Evolutionary conservation across 179 eudicot genomes (phyloP).

Genomic region (Beta corolliflora): DNA sequence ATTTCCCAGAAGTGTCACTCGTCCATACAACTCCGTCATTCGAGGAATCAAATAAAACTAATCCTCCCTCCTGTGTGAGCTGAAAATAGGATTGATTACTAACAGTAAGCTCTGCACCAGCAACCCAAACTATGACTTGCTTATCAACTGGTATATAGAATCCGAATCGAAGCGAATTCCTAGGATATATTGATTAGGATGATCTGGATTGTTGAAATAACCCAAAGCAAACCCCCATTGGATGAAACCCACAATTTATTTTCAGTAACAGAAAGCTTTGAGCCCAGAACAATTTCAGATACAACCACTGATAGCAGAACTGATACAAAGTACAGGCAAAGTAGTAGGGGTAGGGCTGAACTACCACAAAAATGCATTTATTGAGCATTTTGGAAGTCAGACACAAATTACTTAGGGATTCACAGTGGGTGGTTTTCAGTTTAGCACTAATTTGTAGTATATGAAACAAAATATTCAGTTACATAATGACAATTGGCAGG

Average conservation of each 20-base stretch:
- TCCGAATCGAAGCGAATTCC: conserved; percentile 55
- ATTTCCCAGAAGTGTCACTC: conserved; percentile 41
- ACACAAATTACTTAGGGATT: background rate
- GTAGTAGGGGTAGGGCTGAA: conserved; percentile 13
- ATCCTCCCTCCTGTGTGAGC: conserved; percentile 43
- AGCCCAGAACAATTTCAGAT: conserved; percentile 56
- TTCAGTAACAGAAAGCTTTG: conserved; percentile 46
- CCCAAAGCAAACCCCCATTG: conserved; percentile 64
- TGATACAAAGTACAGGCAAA: conserved; percentile 35
- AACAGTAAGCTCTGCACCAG: conserved; percentile 51
- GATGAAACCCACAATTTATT: conserved; percentile 59
- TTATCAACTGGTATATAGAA: conserved; percentile 44
- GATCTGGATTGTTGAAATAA: conserved; percentile 46
- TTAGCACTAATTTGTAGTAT: background rate
- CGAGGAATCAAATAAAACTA: conserved; percentile 49
- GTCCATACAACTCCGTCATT: conserved; percentile 46
- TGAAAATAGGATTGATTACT: conserved; percentile 49
- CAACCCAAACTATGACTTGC: conserved; percentile 57
- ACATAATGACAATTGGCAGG: background rate
- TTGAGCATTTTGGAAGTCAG: conserved; percentile 19
- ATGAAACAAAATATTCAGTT: background rate
- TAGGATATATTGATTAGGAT: conserved; percentile 35
- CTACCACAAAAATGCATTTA: background rate
- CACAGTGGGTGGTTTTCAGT: background rate
- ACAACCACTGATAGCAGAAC: conserved; percentile 30